phyloP scores from a whole-genome alignment of 805 yeast species.

The Myxozyma geophila region DNA sequence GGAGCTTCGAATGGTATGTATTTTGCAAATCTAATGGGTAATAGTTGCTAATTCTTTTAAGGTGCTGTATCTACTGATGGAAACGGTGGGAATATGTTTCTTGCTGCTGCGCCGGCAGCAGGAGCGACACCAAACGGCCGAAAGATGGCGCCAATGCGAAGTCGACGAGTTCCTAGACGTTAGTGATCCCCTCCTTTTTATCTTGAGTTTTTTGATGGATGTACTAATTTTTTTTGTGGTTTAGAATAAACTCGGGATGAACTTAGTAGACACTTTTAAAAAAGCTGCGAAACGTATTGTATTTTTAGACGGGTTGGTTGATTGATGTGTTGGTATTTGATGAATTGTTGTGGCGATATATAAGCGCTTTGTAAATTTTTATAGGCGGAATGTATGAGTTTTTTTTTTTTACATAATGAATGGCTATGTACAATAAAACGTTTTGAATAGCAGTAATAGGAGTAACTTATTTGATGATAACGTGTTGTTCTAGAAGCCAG shows the following conservation, averaged over 20 bases:
- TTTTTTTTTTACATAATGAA: too few relatives aligned
- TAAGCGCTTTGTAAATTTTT: too few relatives aligned
- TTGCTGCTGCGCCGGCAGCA: conserved; percentile 20
- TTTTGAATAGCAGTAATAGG: too few relatives aligned
- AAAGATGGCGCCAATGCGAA: conserved; percentile 33
- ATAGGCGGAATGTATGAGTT: too few relatives aligned
- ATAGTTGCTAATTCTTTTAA: not conserved
- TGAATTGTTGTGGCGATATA: too few relatives aligned
- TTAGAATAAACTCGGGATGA: not conserved
- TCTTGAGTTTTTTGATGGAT: not conserved
- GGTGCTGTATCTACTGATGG: not conserved
- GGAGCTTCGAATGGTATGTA: not conserved
- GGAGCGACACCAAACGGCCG: conserved; percentile 29
- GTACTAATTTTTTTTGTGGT: not conserved
- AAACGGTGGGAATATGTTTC: conserved; percentile 23
- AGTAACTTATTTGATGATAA: too few relatives aligned
- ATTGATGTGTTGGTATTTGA: too few relatives aligned
- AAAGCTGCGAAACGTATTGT: too few relatives aligned
- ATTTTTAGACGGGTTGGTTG: too few relatives aligned
- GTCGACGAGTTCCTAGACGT: conserved; percentile 21
- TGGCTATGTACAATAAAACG: too few relatives aligned
- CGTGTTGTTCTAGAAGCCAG: too few relatives aligned
- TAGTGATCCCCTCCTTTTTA: not conserved
- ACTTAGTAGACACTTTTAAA: not conserved
- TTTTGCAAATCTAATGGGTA: not conserved